phyloP scores from a whole-genome alignment of 495 filamentous ascomycete genomes.

The Neurospora sp. region DNA sequence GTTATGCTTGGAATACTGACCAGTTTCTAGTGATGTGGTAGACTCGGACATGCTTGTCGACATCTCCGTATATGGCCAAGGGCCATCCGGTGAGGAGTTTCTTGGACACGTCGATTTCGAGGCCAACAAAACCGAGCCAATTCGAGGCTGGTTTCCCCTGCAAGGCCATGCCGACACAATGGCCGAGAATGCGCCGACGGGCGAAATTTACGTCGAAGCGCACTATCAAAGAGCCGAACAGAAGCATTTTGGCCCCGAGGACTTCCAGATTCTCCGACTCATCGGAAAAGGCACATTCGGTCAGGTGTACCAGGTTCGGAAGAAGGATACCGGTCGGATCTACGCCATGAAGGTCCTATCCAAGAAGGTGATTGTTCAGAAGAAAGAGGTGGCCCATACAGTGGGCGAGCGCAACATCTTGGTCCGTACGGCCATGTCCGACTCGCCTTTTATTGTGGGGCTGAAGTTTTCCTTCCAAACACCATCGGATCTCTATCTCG shows the following conservation, averaged over 20 bases:
- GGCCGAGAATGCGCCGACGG: constrained; percentile 54
- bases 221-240: constrained; percentile 82
- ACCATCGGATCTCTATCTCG: constrained; percentile 88
- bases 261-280: constrained; percentile 90
- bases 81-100: constrained; percentile 73
- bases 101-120: constrained; percentile 79
- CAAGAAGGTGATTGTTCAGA: constrained; percentile 99
- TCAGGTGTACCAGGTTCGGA: constrained; percentile 99
- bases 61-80: constrained; percentile 85
- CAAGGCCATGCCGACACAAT: constrained; percentile 48
- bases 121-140: constrained; percentile 47
- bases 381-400: constrained; percentile 97
- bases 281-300: constrained; percentile 98
- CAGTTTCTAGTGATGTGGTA: constrained; percentile 67
- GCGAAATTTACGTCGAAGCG: constrained; percentile 84
- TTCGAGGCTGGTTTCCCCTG: constrained; percentile 81
- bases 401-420: constrained; percentile 95
- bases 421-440: constrained; percentile 87
- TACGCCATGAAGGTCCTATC: constrained; percentile 99
- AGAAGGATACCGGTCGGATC: constrained; percentile 90
- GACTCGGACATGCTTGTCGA: constrained; percentile 87
- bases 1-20: constrained; percentile 21
- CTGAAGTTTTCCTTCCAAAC: constrained; percentile 99
- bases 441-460: constrained; percentile 96
- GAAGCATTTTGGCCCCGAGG: constrained; percentile 90